Evolutionary conservation across 2,329 filamentous ascomycete genomes (phyloP).

Genomic region (Fusarium siculi): DNA sequence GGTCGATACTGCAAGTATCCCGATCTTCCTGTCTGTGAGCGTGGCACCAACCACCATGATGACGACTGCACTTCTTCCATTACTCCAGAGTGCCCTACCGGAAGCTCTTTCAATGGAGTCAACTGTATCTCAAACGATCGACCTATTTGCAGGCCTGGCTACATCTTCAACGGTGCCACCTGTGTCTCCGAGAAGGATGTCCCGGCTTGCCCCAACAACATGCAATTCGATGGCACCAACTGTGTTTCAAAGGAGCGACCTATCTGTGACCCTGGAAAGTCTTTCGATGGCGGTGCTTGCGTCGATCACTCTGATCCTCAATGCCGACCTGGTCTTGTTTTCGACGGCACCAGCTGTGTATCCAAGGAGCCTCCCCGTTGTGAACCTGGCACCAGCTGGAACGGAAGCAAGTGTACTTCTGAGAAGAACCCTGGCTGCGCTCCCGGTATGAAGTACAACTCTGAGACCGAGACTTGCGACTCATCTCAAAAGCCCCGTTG

Average conservation of each 20-base stretch:
- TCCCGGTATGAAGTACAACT: slow-evolving; percentile 1
- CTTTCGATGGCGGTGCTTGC: neutral
- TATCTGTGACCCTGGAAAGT: neutral
- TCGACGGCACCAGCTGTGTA: slow-evolving; percentile 13
- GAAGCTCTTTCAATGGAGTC: slow-evolving; percentile 1
- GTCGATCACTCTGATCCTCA: neutral
- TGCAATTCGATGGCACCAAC: slow-evolving; percentile 9
- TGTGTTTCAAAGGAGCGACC: slow-evolving; percentile 8
- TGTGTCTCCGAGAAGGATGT: slow-evolving; percentile 6
- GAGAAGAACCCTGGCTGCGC: neutral
- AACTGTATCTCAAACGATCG: neutral
- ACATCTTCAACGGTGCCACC: neutral
- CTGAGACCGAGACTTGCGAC: slow-evolving; percentile 9
- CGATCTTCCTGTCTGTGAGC: slow-evolving; percentile 2
- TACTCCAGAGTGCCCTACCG: neutral
- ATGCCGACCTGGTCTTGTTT: neutral
- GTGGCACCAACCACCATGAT: neutral
- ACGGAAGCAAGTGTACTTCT: slow-evolving; percentile 9
- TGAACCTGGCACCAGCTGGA: neutral
- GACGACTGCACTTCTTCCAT: slow-evolving; percentile 4
- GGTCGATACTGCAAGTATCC: slow-evolving; percentile 13
- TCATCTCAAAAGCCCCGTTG: neutral
- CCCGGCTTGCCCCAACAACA: neutral
- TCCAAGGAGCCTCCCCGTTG: neutral
- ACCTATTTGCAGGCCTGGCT: neutral